Evolutionary conservation across 2,329 filamentous ascomycete genomes (phyloP).

Genomic region (Exophiala xenobiotica): DNA sequence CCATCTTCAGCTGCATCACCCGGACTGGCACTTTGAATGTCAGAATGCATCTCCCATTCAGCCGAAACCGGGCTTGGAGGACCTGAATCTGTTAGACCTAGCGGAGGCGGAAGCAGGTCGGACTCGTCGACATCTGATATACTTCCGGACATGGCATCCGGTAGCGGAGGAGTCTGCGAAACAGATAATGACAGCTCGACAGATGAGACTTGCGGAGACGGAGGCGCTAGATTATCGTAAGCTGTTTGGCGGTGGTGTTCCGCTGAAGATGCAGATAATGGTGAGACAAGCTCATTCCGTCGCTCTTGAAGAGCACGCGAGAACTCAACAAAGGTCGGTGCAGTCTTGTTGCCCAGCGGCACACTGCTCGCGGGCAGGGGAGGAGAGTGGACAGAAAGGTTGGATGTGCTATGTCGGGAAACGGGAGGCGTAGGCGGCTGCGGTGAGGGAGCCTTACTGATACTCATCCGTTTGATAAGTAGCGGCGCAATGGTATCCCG

Average conservation of each 20-base stretch:
- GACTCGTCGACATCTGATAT: conserved; percentile 19
- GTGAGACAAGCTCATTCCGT: conserved; percentile 21
- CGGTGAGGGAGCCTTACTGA: conserved; percentile 36
- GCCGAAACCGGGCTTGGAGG: conserved; percentile 17
- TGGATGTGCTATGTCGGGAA: conserved; percentile 34
- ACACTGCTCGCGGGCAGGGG: conserved; percentile 22
- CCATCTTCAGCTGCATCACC: neutral
- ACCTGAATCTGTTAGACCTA: conserved; percentile 14
- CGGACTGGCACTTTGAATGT: conserved; percentile 2
- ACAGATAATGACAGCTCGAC: conserved; percentile 16
- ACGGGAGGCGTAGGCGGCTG: conserved; percentile 14
- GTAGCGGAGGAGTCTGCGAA: conserved; percentile 21
- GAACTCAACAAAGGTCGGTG: conserved; percentile 25
- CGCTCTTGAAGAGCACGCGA: conserved; percentile 20
- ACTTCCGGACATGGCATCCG: conserved; percentile 25
- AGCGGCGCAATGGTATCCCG: conserved; percentile 29
- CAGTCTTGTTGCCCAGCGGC: conserved; percentile 19
- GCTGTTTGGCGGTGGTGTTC: conserved; percentile 19
- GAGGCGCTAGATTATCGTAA: conserved; percentile 21
- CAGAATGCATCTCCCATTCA: conserved; percentile 13
- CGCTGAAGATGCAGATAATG: conserved; percentile 15
- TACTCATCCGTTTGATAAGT: conserved; percentile 31
- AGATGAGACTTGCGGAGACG: conserved; percentile 23
- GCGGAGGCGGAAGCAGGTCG: conserved; percentile 21
- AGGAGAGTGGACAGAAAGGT: conserved; percentile 30